phyloP scores from a whole-genome alignment of 257 asterid species.

The Gentiana macrophylla region DNA sequence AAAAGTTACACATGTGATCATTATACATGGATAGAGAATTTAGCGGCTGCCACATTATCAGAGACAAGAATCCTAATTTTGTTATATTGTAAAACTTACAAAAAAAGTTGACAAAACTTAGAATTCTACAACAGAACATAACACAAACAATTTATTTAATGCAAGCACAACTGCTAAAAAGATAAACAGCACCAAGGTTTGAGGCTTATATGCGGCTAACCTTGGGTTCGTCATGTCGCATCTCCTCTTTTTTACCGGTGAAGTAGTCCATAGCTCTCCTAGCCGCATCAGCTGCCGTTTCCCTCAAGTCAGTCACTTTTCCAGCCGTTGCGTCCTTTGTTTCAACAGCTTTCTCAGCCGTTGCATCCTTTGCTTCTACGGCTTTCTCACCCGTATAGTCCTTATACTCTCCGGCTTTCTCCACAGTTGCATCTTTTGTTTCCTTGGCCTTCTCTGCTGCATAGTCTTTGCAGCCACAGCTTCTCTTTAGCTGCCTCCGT shows the following conservation, averaged over 20 bases:
- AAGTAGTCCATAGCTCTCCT: conserved; percentile 48
- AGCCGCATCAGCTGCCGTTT: conserved; percentile 43
- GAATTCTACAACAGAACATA: too few species aligned
- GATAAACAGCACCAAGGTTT: too few species aligned
- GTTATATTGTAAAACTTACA: too few species aligned
- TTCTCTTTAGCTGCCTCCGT: conserved; percentile 19
- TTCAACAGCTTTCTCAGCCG: conserved; percentile 17
- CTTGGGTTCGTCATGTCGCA: too few species aligned
- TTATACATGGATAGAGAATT: too few species aligned
- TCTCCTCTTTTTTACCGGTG: conserved; percentile 58
- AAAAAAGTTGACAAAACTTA: too few species aligned
- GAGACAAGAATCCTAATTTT: too few species aligned
- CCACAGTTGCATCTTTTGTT: conserved; percentile 43
- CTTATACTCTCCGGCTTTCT: conserved; percentile 23
- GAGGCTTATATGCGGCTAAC: too few species aligned
- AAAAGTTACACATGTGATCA: too few species aligned
- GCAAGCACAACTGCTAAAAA: too few species aligned
- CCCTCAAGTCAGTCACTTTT: background rate
- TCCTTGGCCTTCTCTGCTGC: conserved; percentile 40
- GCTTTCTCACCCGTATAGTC: conserved; percentile 13
- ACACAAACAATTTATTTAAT: too few species aligned
- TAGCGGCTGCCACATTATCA: too few species aligned
- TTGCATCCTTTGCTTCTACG: background rate
- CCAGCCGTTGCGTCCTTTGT: conserved; percentile 8
- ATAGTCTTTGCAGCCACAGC: conserved; percentile 21